Evolutionary conservation across 2,329 filamentous ascomycete species (phyloP).

Genomic region (Ophiostoma angusticollis): DNA sequence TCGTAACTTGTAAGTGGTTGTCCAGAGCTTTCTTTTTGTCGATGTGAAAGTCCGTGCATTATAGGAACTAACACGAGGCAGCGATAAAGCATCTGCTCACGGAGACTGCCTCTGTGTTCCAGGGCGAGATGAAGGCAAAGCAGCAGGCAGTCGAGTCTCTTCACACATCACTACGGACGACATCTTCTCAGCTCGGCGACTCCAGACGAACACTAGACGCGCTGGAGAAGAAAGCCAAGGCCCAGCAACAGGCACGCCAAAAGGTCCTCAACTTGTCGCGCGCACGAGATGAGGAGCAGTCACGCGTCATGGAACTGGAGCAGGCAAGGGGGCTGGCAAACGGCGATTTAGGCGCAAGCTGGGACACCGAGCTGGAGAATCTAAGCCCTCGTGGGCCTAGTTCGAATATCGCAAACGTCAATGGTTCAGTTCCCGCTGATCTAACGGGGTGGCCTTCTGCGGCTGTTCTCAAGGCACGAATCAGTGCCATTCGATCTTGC

Average conservation of each 20-base stretch:
- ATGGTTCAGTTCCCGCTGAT: conserved; percentile 12
- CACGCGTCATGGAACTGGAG: conserved; percentile 35
- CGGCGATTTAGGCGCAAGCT: conserved; percentile 32
- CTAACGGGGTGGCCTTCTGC: conserved; percentile 42
- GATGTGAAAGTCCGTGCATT: not conserved
- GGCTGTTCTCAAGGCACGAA: conserved; percentile 50
- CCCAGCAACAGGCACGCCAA: conserved; percentile 51
- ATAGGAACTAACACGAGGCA: conserved; percentile 25
- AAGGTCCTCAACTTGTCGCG: conserved; percentile 68
- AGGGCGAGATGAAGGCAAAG: conserved; percentile 68
- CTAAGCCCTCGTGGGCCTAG: conserved; percentile 18
- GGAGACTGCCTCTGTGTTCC: conserved; percentile 67
- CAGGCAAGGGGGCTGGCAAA: conserved; percentile 25
- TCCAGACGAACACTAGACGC: conserved; percentile 62
- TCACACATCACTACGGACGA: conserved; percentile 67
- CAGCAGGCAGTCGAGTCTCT: conserved; percentile 72
- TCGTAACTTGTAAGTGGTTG: conserved; percentile 56
- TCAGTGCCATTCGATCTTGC: conserved; percentile 57
- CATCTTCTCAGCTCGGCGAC: conserved; percentile 65
- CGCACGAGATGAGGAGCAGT: conserved; percentile 58
- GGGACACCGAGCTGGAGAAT: conserved; percentile 40
- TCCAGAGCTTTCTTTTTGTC: not conserved
- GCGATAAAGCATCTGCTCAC: conserved; percentile 74
- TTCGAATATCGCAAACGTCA: conserved; percentile 21
- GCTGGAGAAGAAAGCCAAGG: conserved; percentile 52